phyloP scores from a whole-genome alignment of 495 filamentous ascomycete genomes.

The Thermothielavioides terrestris region DNA sequence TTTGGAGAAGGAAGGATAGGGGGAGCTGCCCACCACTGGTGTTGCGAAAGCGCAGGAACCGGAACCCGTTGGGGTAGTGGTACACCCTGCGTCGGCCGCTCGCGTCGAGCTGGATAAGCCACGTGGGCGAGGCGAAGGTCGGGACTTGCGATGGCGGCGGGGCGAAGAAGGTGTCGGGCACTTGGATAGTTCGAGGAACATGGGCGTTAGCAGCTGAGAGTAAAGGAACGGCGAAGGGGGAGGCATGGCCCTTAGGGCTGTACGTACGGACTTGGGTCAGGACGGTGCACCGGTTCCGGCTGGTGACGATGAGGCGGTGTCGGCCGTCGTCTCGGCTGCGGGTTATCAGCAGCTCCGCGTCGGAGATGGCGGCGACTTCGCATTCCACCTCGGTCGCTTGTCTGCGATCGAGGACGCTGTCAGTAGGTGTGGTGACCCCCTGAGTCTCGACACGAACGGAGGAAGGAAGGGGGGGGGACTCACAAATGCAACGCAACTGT shows the following conservation, averaged over 20 bases:
- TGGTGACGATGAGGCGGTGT: slow-evolving; percentile 13
- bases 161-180: slow-evolving; percentile 2
- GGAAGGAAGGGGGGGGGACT: background rate
- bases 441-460: background rate
- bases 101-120: slow-evolving; percentile 13
- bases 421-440: background rate
- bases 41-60: slow-evolving; percentile 15
- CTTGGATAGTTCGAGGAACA: too few species aligned
- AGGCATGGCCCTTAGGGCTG: too few species aligned
- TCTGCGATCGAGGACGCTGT: background rate
- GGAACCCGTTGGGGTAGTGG: slow-evolving; percentile 13
- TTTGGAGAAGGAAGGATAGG: too few species aligned
- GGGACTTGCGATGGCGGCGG: background rate
- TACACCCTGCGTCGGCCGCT: slow-evolving; percentile 9
- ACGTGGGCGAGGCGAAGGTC: slow-evolving; percentile 3
- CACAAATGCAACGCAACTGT: slow-evolving; percentile 16
- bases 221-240: too few species aligned
- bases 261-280: slow-evolving; percentile 13
- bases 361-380: slow-evolving; percentile 14
- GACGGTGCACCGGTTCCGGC: slow-evolving; percentile 18
- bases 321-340: slow-evolving; percentile 1
- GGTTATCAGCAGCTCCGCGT: slow-evolving; percentile 15
- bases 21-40: slow-evolving; percentile 9
- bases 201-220: too few species aligned
- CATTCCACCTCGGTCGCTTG: slow-evolving; percentile 14